Percentiles rank a stretch among this genome's conserved stretches.
Evolutionary conservation across 2,329 filamentous ascomycete species (phyloP).

Genomic region (Paramyrothecium sp.): DNA sequence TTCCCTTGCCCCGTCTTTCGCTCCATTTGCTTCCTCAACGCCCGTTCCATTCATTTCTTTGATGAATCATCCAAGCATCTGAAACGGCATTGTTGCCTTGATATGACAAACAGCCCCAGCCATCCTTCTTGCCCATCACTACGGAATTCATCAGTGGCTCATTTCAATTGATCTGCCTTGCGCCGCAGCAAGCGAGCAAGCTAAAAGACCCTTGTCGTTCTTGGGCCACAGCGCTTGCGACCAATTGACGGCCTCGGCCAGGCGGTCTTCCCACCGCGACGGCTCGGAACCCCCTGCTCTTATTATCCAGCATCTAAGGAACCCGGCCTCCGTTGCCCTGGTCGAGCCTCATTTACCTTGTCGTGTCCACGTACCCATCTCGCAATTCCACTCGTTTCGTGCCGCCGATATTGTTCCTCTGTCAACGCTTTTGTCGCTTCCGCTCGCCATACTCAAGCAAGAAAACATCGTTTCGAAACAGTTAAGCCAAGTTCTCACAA

Average conservation of each 20-base stretch:
- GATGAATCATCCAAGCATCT: background rate
- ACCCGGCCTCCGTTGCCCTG: background rate
- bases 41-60: constrained; percentile 1
- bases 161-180: background rate
- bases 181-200: background rate
- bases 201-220: background rate
- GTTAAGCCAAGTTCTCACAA: background rate
- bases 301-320: background rate
- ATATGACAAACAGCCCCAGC: background rate
- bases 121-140: background rate
- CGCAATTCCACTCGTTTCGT: background rate
- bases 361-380: background rate
- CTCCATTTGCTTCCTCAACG: background rate
- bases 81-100: background rate
- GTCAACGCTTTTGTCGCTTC: no score
- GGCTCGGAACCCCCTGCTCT: background rate
- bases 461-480: background rate
- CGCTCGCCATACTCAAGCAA: no score
- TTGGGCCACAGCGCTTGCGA: background rate
- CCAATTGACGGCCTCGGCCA: background rate
- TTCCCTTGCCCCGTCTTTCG: background rate
- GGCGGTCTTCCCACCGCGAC: background rate
- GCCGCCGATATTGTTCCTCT: background rate
- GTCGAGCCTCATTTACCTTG: background rate
- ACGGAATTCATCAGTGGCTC: background rate